Evolutionary conservation across 768 basidiomycete genomes (phyloP).

Genomic region (Brasilioporus rufonigricans): DNA sequence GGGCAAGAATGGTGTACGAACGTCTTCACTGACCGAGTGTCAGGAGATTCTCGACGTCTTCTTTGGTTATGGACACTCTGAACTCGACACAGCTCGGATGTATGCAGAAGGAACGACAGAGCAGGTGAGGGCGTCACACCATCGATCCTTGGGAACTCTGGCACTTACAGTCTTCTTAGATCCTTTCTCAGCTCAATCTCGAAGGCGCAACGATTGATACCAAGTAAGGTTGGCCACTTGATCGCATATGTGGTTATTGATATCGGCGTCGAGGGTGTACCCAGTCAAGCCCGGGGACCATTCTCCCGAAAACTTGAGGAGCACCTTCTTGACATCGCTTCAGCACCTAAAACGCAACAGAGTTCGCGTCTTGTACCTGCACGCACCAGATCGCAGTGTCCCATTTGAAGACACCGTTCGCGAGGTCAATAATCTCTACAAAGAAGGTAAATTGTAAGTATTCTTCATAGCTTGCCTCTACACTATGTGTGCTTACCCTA

Average conservation of each 20-base stretch:
- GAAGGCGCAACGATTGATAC: slow-evolving; percentile 44
- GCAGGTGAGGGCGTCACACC: slow-evolving; percentile 28
- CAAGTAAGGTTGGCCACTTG: slow-evolving; percentile 32
- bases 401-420: slow-evolving; percentile 56
- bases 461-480: neutral
- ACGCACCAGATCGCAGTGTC: slow-evolving; percentile 57
- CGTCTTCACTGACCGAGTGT: slow-evolving; percentile 33
- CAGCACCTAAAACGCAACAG: slow-evolving; percentile 44
- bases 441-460: slow-evolving; percentile 55
- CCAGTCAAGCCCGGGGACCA: slow-evolving; percentile 43
- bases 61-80: slow-evolving; percentile 39
- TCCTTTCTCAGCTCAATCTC: slow-evolving; percentile 41
- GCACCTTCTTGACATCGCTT: slow-evolving; percentile 46
- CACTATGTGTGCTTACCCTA: neutral
- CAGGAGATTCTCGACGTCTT: slow-evolving; percentile 47
- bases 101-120: slow-evolving; percentile 59
- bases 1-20: slow-evolving; percentile 42
- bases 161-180: slow-evolving; percentile 29
- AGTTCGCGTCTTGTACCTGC: slow-evolving; percentile 53
- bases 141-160: neutral
- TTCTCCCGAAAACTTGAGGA: slow-evolving; percentile 38
- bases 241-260: neutral
- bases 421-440: slow-evolving; percentile 52
- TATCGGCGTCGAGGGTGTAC: slow-evolving; percentile 34
- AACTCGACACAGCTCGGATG: slow-evolving; percentile 50